These are phyloP conservation scores for Ceratocystis variospora DNA, from an alignment of 2,329 filamentous ascomycete species.

Conservation along the genomic window DNA sequence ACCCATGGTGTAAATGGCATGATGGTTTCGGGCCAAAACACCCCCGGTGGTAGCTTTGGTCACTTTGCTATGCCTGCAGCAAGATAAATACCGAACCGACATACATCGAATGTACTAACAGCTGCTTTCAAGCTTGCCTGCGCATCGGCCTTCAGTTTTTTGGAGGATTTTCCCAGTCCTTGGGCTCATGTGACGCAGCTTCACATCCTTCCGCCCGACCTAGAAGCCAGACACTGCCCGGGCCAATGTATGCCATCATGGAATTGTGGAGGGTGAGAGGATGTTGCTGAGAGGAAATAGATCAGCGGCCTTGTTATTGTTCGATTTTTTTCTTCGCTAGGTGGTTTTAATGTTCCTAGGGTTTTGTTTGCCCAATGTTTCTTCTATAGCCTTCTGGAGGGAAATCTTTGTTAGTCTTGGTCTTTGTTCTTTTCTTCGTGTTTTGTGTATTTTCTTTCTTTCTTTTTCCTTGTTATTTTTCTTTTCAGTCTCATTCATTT, in stretches of 20 bases:
- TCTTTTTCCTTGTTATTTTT: neutral
- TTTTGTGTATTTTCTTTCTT: neutral
- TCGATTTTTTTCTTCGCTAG: neutral
- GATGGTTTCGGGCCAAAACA: conserved; percentile 54
- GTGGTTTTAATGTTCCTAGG: conserved; percentile 13
- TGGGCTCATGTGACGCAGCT: neutral
- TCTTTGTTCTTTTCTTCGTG: neutral
- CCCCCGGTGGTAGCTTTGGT: conserved; percentile 66
- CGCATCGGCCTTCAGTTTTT: neutral
- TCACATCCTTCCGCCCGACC: neutral
- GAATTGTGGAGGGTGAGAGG: neutral
- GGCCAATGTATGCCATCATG: too few species aligned
- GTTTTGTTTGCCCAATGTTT: conserved; percentile 2
- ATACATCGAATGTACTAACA: neutral
- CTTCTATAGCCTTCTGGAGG: neutral
- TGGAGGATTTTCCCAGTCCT: too few species aligned
- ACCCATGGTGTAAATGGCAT: conserved; percentile 39
- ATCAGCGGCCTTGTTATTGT: conserved; percentile 3
- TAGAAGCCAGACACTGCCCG: neutral
- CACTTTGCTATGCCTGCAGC: conserved; percentile 45
- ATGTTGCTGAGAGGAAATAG: neutral
- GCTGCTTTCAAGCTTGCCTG: neutral
- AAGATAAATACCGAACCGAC: conserved; percentile 23
- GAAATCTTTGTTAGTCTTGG: conserved; percentile 3
- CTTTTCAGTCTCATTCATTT: neutral